Conservation (phyloP, 2,329 filamentous ascomycete genomes). For the Ophiostoma perfectum region DNA sequence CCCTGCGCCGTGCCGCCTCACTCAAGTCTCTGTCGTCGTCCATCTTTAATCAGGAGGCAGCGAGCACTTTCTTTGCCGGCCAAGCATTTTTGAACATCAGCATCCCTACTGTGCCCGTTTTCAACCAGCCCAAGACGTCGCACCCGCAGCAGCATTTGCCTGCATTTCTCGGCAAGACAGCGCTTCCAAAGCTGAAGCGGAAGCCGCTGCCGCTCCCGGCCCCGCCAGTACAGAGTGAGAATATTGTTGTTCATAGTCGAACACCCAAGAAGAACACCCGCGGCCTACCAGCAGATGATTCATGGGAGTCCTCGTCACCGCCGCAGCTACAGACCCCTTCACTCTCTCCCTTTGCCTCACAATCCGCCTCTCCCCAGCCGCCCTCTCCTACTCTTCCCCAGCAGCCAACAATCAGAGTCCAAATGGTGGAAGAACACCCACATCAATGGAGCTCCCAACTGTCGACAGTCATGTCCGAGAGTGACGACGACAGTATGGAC, state of each 20-base stretch:
- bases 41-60: slow-evolving; percentile 44
- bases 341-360: background rate
- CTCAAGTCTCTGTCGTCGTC: slow-evolving; percentile 50
- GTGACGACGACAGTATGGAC: slow-evolving; percentile 46
- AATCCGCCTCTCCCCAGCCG: background rate
- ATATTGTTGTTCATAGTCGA: slow-evolving; percentile 17
- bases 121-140: slow-evolving; percentile 24
- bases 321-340: slow-evolving; percentile 32
- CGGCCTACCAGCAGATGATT: slow-evolving; percentile 18
- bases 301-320: slow-evolving; percentile 31
- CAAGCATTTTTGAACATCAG: slow-evolving; percentile 39
- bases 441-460: slow-evolving; percentile 61
- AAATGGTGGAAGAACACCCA: slow-evolving; percentile 46
- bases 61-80: slow-evolving; percentile 36
- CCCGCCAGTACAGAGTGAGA: slow-evolving; percentile 17
- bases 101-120: slow-evolving; percentile 32
- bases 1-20: slow-evolving; percentile 41
- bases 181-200: slow-evolving; percentile 21
- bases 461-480: slow-evolving; percentile 59
- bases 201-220: slow-evolving; percentile 24
- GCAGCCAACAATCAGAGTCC: slow-evolving; percentile 30
- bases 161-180: background rate
- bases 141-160: slow-evolving; percentile 4
- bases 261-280: slow-evolving; percentile 7
- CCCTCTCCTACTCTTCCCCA: slow-evolving; percentile 20